Evolutionary conservation across 2,329 filamentous ascomycete species (phyloP), one percentile per base, ranked within the genome.

Genomic region (Lecanosticta acicola): DNA sequence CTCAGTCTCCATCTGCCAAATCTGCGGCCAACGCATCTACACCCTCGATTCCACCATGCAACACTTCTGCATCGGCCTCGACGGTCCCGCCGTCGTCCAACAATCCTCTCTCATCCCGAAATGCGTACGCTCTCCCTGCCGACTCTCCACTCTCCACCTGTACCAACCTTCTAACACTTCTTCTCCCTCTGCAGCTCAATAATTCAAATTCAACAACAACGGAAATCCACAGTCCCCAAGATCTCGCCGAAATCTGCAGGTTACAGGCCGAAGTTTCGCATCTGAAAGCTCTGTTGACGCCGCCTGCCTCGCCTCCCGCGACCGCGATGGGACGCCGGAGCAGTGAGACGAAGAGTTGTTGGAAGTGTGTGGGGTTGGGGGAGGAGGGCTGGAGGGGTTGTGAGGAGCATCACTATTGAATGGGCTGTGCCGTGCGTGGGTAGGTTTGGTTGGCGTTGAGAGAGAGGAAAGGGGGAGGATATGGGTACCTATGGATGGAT

Each of bases 51-150:
- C 39, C n/a, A 41, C 39, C 20, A 21, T 41, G 21, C n/a, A 17
- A 41, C 39, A 41, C 19, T 41, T 41, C 24, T 41, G 39, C 39
- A 33, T 41, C 32, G 39, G 39, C 21, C 39, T 41, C 13, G 39
- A 41, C 39, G 39, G 39, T 26, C 39, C 39, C 32, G 39, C 39
- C 13, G 32, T 41, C 39, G 39, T 33, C 20, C 39, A 17, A n/a
- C 29, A 20, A 29, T 32, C 33, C 14, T 37, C n/a, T 16, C 38
- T 44, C 21, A n/a, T 38, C 5, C 41, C 41, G 18, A 38, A 41
- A 29, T 41, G 39, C 19, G 34, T 39, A 13, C n/a, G n/a, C n/a
- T 29, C 24, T 29, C 24, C 11, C 24, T 7, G 24, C 5, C 5
- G 24, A 29, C 24, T 11, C 24, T 29, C 11, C 24, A 29, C n/a